Percentiles rank a stretch among this genome's conserved stretches.
These are phyloP conservation scores for Neoboletus subvelutipes DNA, from an alignment of 768 basidiomycete species.

Conservation along the genomic window DNA sequence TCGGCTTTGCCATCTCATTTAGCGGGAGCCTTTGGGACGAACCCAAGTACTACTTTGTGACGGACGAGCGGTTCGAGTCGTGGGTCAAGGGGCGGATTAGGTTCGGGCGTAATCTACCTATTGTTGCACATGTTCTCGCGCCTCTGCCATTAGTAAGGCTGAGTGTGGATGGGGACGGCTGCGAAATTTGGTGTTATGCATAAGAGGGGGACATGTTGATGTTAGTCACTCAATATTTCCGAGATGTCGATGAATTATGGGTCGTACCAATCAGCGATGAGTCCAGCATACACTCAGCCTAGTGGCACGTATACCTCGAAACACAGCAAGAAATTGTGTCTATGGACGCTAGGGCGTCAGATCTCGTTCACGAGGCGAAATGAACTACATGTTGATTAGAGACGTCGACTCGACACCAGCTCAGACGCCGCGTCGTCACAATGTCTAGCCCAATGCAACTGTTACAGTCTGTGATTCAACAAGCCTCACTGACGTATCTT, in stretches of 20 bases:
- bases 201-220: not conserved
- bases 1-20: slow-evolving; percentile 38
- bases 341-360: not conserved
- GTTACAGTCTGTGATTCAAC: not conserved
- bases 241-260: too few relatives aligned
- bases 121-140: slow-evolving; percentile 32
- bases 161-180: slow-evolving; percentile 15
- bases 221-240: not conserved
- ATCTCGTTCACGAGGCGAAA: not conserved
- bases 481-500: not conserved
- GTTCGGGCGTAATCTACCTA: slow-evolving; percentile 36
- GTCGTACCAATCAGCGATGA: not conserved
- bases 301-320: not conserved
- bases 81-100: slow-evolving; percentile 36
- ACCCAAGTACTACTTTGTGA: slow-evolving; percentile 29
- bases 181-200: slow-evolving; percentile 26
- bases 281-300: not conserved
- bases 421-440: too few relatives aligned
- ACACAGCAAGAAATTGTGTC: too few relatives aligned
- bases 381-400: not conserved
- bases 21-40: slow-evolving; percentile 32
- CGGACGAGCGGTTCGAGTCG: slow-evolving; percentile 32
- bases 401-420: not conserved
- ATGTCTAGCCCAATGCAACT: too few relatives aligned
- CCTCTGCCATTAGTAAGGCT: slow-evolving; percentile 18